These are phyloP conservation scores for Colletotrichum graminicola DNA, from an alignment of 2,329 filamentous ascomycete species.

Conservation along the genomic window DNA sequence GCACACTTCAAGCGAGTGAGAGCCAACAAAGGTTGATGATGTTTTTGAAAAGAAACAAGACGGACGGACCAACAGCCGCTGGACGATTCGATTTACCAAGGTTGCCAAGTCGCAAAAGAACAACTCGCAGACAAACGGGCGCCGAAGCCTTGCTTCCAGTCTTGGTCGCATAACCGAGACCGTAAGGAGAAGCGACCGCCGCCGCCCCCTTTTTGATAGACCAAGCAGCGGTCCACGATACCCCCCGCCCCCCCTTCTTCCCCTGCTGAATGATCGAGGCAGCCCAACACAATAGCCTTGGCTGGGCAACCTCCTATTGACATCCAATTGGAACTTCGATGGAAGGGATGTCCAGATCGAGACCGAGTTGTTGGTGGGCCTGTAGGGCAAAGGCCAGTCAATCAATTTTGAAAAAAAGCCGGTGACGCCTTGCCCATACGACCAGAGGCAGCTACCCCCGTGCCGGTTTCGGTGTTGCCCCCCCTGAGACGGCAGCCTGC, in stretches of 20 bases:
- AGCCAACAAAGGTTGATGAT: too few species aligned
- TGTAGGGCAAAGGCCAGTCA: neutral
- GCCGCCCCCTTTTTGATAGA: neutral
- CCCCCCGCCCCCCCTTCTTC: too few species aligned
- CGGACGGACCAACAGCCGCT: too few species aligned
- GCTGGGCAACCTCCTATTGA: neutral
- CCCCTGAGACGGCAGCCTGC: neutral
- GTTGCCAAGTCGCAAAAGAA: too few species aligned
- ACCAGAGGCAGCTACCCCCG: neutral
- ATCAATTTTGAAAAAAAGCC: neutral
- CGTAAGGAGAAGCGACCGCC: neutral
- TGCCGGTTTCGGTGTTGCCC: too few species aligned
- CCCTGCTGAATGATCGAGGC: neutral
- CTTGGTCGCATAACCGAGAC: neutral
- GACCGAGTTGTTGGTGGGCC: neutral
- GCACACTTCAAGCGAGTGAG: neutral
- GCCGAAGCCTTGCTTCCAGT: neutral
- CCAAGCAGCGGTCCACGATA: neutral
- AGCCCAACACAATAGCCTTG: neutral
- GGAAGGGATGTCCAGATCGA: neutral
- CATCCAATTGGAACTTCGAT: neutral
- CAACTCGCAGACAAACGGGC: neutral
- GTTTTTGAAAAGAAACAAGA: too few species aligned
- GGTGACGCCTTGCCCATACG: neutral
- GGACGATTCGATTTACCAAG: too few species aligned